Base-by-base conservation (phyloP, 306 rosid species). In the Betula pendula region DNA sequence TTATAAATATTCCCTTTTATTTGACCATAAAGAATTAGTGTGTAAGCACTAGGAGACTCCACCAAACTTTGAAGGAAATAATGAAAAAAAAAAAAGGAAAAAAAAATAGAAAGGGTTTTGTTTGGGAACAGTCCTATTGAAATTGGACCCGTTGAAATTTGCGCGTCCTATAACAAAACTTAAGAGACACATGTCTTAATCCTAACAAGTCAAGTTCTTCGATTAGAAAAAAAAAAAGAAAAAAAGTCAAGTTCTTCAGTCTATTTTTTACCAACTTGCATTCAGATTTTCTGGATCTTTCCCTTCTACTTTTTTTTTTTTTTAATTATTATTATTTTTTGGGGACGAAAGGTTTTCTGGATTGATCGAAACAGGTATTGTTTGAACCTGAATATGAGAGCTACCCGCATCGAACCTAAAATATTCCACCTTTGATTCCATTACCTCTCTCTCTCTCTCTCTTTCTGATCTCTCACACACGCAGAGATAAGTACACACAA, bases 1-100 rank as follows among this genome's bases (percentile, higher is more conserved):
- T 48, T 47, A 76, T 52, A 50, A 51, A 56, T 48, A 58, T n/a
- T 76, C 51, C 56, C 12, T 44, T 38, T 49, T 78, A 48, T 65
- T 83, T 83, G 82, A 76, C 84, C 73, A 48, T 29, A 63, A 71
- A 76, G 81, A 35, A 35, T 35, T 35, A 31, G 15, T 77, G 45
- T 68, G 52, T 27, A 51, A 33, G 51, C 43, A 44, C 10, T 5
- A 38, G 27, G 70, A 65, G 70, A 65, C 27, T 65, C 48, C 70
- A 65, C 48, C 70, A 65, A 62, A 65, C 48, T 35, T 38, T 9
- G 45, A 9, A 35, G 70, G 47, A 20, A 3, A 33, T 17, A 9
- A 5, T 22, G 14, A n/a, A 20, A 20, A 55, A n/a, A 8, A 52
- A 20, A 8, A 5, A 20, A 55, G 1, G 33, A 8, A 53, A 20